phyloP scores from a whole-genome alignment of 108 stramenopile species.

The Seminavis robusta region DNA sequence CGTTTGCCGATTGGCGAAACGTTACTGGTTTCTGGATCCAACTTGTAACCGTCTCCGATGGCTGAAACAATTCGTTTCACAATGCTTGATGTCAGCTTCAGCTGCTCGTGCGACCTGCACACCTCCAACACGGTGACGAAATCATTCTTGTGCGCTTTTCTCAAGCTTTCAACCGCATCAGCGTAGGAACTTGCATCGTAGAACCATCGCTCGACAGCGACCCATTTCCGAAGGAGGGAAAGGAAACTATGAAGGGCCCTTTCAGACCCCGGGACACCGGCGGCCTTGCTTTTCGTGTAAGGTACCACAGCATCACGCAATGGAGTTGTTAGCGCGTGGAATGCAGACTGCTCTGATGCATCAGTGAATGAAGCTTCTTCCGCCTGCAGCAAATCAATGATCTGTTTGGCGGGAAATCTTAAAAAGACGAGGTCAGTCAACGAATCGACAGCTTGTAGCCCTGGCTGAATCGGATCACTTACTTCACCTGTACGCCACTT shows the following conservation, averaged over 20 bases:
- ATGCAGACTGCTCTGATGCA: slow-evolving; percentile 57
- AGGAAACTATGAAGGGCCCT: slow-evolving; percentile 64
- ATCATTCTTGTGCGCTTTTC: slow-evolving; percentile 74
- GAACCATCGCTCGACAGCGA: slow-evolving; percentile 84
- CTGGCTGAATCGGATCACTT: slow-evolving; percentile 8
- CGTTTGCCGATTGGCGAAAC: slow-evolving; percentile 27
- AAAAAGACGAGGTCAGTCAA: neutral
- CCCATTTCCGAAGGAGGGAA: slow-evolving; percentile 74
- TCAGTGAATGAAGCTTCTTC: slow-evolving; percentile 31
- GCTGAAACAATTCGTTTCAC: slow-evolving; percentile 75
- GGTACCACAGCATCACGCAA: slow-evolving; percentile 64
- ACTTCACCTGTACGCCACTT: slow-evolving; percentile 30
- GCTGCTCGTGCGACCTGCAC: slow-evolving; percentile 83
- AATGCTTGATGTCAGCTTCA: slow-evolving; percentile 68
- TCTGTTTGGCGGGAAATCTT: slow-evolving; percentile 76
- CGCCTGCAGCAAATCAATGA: slow-evolving; percentile 56
- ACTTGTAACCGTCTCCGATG: slow-evolving; percentile 68
- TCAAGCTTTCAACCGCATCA: slow-evolving; percentile 85
- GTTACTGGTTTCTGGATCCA: slow-evolving; percentile 47
- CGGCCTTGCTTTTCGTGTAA: slow-evolving; percentile 65
- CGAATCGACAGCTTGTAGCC: neutral
- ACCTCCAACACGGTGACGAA: slow-evolving; percentile 62
- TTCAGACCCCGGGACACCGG: slow-evolving; percentile 74
- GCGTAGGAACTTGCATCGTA: slow-evolving; percentile 80
- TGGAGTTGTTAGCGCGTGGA: slow-evolving; percentile 58